Evolutionary conservation across 208 protist species (phyloP), one percentile per base, ranked within the genome.

Genomic region (Trypanosoma melophagium): DNA sequence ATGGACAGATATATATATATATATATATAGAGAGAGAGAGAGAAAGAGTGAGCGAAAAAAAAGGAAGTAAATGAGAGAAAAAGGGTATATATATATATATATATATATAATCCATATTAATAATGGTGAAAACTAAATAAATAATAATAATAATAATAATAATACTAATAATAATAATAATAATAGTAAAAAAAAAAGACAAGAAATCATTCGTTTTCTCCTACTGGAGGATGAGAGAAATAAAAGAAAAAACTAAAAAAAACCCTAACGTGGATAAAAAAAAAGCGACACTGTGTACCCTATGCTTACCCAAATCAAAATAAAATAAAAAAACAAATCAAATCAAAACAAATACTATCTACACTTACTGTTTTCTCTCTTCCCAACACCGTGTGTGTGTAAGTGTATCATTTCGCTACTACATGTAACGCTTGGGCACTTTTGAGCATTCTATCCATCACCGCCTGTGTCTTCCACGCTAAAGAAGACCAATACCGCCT

Each of bases 401-500:
- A n/a, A n/a, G n/a, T n/a, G n/a, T 4, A 45, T 62, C 21, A 28
- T 12, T 3, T 5, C 41, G 9, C 22, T 47, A 35, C 21, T 22
- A 28, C 13, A 38, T 28, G 22, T 28, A 35, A 31, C 19, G 19
- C 28, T 7, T 35, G 2, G 2, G 61, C 44, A 24, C 51, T 50
- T 9, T 56, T 35, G 22, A 67, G 19, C 61, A 58, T 67, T 8
- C 47, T 8, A 52, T 67, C 45, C 51, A 67, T 56, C 35, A 67
- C 40, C 17, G 28, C 53, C 22, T 57, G 61, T 50, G 61, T 67
- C 40, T 59, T 67, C 61, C 61, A 67, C 14, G 61, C 61, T 13
- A 67, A 8, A 25, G 38, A 42, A 5, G 61, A 45, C 61, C 61
- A 67, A 44, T 67, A 59, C 8, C 31, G 25, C 40, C 51, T 8